These are phyloP conservation scores for Aspergillus arachidicola DNA, from an alignment of 2,329 filamentous ascomycete species.

Conservation along the genomic window DNA sequence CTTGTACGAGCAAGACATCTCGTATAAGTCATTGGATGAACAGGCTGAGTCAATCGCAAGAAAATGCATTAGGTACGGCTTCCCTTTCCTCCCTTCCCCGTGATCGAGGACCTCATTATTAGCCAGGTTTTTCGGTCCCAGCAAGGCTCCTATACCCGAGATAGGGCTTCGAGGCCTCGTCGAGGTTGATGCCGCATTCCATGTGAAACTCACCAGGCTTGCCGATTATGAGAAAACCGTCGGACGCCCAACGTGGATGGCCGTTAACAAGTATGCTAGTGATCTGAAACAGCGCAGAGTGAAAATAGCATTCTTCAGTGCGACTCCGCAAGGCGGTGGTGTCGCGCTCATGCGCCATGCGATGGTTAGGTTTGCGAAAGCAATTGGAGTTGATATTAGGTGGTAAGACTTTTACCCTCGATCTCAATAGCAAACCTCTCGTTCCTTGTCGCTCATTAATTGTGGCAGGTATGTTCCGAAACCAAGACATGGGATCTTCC, in stretches of 20 bases:
- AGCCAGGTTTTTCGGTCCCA: too few relatives aligned
- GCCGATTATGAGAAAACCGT: constrained; percentile 63
- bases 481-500: constrained; percentile 73
- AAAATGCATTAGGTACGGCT: too few relatives aligned
- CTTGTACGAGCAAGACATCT: too few relatives aligned
- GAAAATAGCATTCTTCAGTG: constrained; percentile 75
- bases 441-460: neutral
- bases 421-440: too few relatives aligned
- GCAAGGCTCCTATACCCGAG: neutral
- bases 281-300: constrained; percentile 63
- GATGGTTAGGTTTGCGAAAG: constrained; percentile 67
- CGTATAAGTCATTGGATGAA: too few relatives aligned
- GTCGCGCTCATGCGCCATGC: constrained; percentile 77
- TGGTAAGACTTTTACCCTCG: constrained; percentile 59
- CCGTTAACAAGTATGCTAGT: constrained; percentile 62
- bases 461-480: constrained; percentile 65
- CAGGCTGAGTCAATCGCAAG: too few relatives aligned
- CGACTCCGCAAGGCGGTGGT: constrained; percentile 73
- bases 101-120: too few relatives aligned
- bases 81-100: too few relatives aligned
- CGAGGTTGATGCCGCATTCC: constrained; percentile 66
- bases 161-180: constrained; percentile 54
- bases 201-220: constrained; percentile 58
- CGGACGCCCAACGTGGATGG: constrained; percentile 61
- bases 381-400: constrained; percentile 65